Conservation (phyloP, 2,329 filamentous ascomycete species). For the Ophiostoma sp. region DNA sequence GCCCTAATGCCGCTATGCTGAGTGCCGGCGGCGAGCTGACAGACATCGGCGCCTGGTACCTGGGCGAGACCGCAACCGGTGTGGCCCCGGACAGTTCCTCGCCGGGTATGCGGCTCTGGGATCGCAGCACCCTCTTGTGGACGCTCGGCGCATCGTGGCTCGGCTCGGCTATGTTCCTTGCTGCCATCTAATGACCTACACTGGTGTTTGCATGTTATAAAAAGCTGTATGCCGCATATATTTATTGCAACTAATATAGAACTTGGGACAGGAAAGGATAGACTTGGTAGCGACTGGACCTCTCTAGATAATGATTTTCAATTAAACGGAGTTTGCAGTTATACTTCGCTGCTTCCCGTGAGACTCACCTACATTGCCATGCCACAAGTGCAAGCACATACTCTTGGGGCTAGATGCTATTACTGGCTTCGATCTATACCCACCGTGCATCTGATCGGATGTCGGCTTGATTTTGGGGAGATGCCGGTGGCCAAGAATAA, state of each 20-base stretch:
- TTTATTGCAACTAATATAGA: neutral
- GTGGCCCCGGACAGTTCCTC: conserved; percentile 34
- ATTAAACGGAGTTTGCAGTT: too few relatives aligned
- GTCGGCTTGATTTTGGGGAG: neutral
- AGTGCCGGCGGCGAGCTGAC: conserved; percentile 63
- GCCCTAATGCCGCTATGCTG: conserved; percentile 65
- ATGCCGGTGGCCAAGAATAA: neutral
- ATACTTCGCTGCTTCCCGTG: too few relatives aligned
- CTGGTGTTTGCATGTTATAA: neutral
- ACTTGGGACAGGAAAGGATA: neutral
- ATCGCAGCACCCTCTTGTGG: neutral
- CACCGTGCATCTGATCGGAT: neutral
- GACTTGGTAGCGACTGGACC: too few relatives aligned
- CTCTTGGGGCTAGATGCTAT: neutral
- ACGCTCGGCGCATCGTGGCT: neutral
- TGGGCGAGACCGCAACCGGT: conserved; percentile 52
- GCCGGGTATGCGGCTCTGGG: neutral
- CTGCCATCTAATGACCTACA: neutral
- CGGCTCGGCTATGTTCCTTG: neutral
- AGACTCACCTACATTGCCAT: neutral
- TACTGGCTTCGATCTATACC: neutral
- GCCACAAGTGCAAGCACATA: neutral
- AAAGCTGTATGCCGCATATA: neutral
- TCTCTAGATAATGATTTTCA: too few relatives aligned
- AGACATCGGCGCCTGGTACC: conserved; percentile 70